Evolutionary conservation across 345 rosid species (phyloP).

Genomic region (Isatis tinctoria): DNA sequence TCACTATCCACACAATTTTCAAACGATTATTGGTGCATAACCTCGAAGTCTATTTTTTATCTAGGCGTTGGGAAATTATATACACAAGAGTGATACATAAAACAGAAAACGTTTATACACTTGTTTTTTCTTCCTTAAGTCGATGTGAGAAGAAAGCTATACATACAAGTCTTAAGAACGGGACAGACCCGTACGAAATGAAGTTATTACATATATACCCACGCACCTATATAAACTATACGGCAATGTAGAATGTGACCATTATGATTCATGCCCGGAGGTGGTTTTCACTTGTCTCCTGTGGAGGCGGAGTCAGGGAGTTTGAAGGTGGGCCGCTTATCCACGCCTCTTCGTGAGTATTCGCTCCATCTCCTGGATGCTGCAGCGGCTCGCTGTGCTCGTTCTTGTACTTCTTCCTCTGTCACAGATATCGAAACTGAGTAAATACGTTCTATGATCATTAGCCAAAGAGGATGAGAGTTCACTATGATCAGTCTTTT

Average conservation of each 20-base stretch:
- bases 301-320: constrained; percentile 65
- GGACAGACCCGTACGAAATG: background rate
- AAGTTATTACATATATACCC: constrained; percentile 20
- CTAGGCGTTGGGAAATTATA: background rate
- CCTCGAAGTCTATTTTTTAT: background rate
- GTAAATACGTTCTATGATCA: background rate
- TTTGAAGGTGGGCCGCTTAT: constrained; percentile 71
- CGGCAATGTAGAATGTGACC: background rate
- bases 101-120: background rate
- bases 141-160: constrained; percentile 14
- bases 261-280: background rate
- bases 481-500: background rate
- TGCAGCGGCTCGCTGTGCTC: constrained; percentile 72
- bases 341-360: constrained; percentile 80
- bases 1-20: background rate
- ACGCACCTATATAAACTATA: constrained; percentile 2
- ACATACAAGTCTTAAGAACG: constrained; percentile 19
- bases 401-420: constrained; percentile 82
- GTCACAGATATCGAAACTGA: constrained; percentile 17
- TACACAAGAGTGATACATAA: background rate
- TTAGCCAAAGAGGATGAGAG: constrained; percentile 2
- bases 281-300: constrained; percentile 34
- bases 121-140: background rate
- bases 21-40: background rate
- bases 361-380: constrained; percentile 95